Percentiles rank a stretch among this genome's conserved stretches.
Evolutionary conservation across 2,329 filamentous ascomycete genomes (phyloP).

Genomic region (Sclerotinia borealis): DNA sequence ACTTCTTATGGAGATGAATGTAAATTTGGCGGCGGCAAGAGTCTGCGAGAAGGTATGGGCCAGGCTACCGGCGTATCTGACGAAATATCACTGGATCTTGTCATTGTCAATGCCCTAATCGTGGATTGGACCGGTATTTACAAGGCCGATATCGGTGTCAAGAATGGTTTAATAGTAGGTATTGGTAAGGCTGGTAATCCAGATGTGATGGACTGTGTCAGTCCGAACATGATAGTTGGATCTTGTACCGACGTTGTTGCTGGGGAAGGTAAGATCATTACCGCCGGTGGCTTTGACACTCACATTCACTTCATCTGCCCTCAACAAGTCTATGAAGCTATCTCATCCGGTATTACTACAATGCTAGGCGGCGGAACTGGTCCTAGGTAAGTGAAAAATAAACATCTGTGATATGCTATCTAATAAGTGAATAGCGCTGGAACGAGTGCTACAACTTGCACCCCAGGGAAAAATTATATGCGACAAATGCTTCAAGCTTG

Average conservation of each 20-base stretch:
- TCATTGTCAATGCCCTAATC: slow-evolving; percentile 84
- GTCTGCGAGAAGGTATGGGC: slow-evolving; percentile 89
- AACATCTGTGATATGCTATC: neutral
- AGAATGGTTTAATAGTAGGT: slow-evolving; percentile 75
- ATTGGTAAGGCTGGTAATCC: slow-evolving; percentile 96
- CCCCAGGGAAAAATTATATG: slow-evolving; percentile 76
- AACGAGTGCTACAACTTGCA: slow-evolving; percentile 89
- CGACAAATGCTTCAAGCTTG: slow-evolving; percentile 84
- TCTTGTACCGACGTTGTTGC: slow-evolving; percentile 89
- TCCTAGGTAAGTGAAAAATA: slow-evolving; percentile 53
- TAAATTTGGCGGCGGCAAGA: slow-evolving; percentile 92
- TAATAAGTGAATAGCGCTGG: slow-evolving; percentile 54
- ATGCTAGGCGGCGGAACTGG: slow-evolving; percentile 88
- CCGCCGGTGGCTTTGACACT: slow-evolving; percentile 81
- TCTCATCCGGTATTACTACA: slow-evolving; percentile 82
- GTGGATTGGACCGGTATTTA: slow-evolving; percentile 90
- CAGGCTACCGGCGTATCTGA: slow-evolving; percentile 75
- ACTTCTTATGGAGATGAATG: slow-evolving; percentile 89
- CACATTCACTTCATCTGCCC: slow-evolving; percentile 96
- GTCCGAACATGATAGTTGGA: slow-evolving; percentile 72
- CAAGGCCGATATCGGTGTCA: slow-evolving; percentile 95
- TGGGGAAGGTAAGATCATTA: slow-evolving; percentile 84
- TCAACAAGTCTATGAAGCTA: slow-evolving; percentile 77
- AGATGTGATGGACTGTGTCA: slow-evolving; percentile 90
- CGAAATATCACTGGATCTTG: slow-evolving; percentile 69